Base-by-base conservation (phyloP, 1,284 basidiomycete genomes). In the Moniliophthora roreri region DNA sequence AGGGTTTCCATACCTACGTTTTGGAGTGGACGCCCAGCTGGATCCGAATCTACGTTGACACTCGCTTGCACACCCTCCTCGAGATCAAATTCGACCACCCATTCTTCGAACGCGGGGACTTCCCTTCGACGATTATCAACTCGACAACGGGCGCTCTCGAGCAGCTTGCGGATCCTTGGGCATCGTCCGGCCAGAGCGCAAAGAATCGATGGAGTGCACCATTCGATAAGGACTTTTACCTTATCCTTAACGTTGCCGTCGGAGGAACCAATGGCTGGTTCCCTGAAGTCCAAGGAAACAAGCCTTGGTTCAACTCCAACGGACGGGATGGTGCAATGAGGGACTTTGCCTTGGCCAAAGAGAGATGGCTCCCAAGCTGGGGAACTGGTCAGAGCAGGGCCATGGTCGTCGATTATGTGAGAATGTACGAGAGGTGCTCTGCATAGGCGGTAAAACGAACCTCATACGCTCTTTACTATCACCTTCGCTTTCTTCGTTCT, bases 221-320 rank as follows among this genome's bases (percentile, higher is more conserved):
- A 6, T 51, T 48, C 18, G 49, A 51, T 28, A 32, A 51, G 89
- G 88, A 79, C 11, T 95, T 94, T 71, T 93, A 91, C 69, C 72
- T 95, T 38, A 84, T 92, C 60, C 72, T 95, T 62, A 80, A 91
- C 67, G 78, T 94, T 45, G 91, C 87, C 6, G 89, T 85, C 21
- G 93, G 93, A 4, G 89, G 89, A 7, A 93, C 89, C 32, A 90
- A 87, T 62, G 93, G 92, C 15, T 94, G 89, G 88, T 95, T 95
- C 80, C 87, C 87, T 15, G 91, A 93, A 63, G 75, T 75, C 26
- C 51, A 46, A 23, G 55, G 83, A 45, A 77, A 79, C 52, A 95
- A 93, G 71, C 85, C 87, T 26, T 95, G 92, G 92, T 75, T 84
- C 36, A 50, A 55, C 51, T 87, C 91, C 66, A 76, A 77, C 48